Evolutionary conservation across 179 eudicot species (phyloP), one percentile per base, ranked within the genome.

Genomic region (Sideroxylon spinosum): DNA sequence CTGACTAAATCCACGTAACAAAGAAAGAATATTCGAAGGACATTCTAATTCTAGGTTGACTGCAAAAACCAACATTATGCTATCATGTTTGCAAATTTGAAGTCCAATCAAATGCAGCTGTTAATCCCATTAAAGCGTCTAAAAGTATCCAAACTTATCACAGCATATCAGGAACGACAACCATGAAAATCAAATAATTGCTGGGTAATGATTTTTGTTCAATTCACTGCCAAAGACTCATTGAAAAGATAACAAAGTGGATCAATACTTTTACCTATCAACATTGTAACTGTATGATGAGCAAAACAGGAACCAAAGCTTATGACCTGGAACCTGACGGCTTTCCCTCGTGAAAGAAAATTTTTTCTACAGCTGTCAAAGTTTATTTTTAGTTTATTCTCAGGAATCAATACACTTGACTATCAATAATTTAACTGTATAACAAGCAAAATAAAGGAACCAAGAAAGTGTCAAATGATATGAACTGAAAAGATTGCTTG

Each of bases 391-490:
- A 67, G 37, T 67, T 16, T 49, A 32, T 32, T 67, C 10, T 9
- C 49, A 28, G 52, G 52, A 8, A 49, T 32, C 23, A 10, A 26
- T 8, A 28, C 20, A 55, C n/a, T 29, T 32, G 3, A 32, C 37
- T 32, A 32, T 19, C 16, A 6, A 60, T 12, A 48, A 7, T 16
- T 25, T 16, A 23, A 48, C 67, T 22, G 9, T 48, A 20, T 59
- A 55, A 28, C 25, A 66, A 48, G 20, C 26, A 49, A 52, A 56
- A 44, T 23, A 28, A 65, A 73, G 14, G 8, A 64, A 57, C 13
- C 13, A 44, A 74, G 3, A 80, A 55, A 60, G 66, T 67, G 46
- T 55, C 57, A 73, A 72, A 65, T 22, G 32, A 70, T 48, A 68
- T 12, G 70, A 68, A 53, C 22, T 69, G 9, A 25, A 68, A 66